Evolutionary conservation across 106 monocot genomes (phyloP), one percentile per base, ranked within the genome.

Genomic region (Acanthochlamys bracteata): DNA sequence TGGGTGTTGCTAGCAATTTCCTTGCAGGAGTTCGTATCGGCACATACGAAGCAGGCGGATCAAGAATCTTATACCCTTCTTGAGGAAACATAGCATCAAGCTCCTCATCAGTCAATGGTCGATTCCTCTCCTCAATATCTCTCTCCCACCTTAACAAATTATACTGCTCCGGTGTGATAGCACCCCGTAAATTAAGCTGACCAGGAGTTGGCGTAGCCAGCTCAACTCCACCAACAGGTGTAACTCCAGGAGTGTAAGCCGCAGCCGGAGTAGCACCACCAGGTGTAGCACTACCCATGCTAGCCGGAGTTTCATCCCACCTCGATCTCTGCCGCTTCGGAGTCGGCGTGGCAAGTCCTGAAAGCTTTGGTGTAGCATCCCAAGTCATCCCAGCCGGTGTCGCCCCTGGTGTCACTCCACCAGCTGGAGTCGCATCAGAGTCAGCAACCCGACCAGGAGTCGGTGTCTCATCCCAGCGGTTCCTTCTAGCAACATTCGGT

Each of bases 381-480:
- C 95, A 95, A 12, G 95, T 87, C 93, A 93, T 93, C 8, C 90
- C 90, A 21, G 95, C 84, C 1, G 95, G 96, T 0, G 95, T 95
- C 20, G 93, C 86, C 39, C 86, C 93, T 22, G 93, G 89, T 7
- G 92, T 93, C 26, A 65, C 85, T 11, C 81, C 78, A 55, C 86
- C 91, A 59, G 80, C 78, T 12, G 91, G 90, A 0, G 90, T 96
- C 7, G 84, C 84, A 63, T 96, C 96, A 0, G 95, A 72, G 71
- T 96, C 96, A 8, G 85, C 84, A 52, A 84, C 23, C 24, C 90
- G 67, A 1, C 96, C 96, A 12, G 96, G 88, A 11, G 96, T 96
- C 1, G 91, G 96, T 4, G 96, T 96, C 72, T 96, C 96, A 70
- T 96, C 96, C 96, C 96, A 96, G 20, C 96, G 68, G 72, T 96